Percentiles rank a stretch among this genome's conserved stretches.
phyloP scores from a whole-genome alignment of 2,329 filamentous ascomycete genomes.

The Paecilomyces sp. region DNA sequence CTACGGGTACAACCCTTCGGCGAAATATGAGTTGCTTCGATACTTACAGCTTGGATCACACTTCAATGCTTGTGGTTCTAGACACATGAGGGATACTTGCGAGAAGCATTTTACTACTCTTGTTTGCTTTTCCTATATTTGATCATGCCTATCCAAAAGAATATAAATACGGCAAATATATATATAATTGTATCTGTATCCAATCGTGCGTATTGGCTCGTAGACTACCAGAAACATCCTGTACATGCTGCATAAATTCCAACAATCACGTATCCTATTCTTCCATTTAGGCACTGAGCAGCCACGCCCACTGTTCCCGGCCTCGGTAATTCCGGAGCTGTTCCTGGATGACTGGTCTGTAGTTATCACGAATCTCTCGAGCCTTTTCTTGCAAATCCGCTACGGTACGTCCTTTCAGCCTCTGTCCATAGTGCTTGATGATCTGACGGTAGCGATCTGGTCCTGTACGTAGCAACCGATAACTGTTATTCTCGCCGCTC shows the following conservation, averaged over 20 bases:
- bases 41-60: too few species aligned
- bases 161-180: too few species aligned
- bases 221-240: background rate
- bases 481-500: background rate
- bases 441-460: conserved; percentile 19
- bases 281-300: conserved; percentile 10
- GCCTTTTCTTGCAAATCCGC: conserved; percentile 13
- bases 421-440: conserved; percentile 7
- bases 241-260: background rate
- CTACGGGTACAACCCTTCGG: too few species aligned
- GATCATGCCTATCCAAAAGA: too few species aligned
- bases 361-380: conserved; percentile 5
- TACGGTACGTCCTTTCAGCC: conserved; percentile 9
- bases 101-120: too few species aligned
- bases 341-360: conserved; percentile 4
- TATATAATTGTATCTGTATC: too few species aligned
- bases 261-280: background rate
- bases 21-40: too few species aligned
- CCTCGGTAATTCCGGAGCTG: conserved; percentile 11
- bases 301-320: conserved; percentile 13
- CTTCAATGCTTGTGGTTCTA: too few species aligned
- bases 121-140: too few species aligned
- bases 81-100: too few species aligned
- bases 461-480: conserved; percentile 2
- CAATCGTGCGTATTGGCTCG: too few species aligned